These are phyloP conservation scores for Teratosphaeria zuluensis DNA, from an alignment of 2,329 filamentous ascomycete species.

Conservation along the genomic window DNA sequence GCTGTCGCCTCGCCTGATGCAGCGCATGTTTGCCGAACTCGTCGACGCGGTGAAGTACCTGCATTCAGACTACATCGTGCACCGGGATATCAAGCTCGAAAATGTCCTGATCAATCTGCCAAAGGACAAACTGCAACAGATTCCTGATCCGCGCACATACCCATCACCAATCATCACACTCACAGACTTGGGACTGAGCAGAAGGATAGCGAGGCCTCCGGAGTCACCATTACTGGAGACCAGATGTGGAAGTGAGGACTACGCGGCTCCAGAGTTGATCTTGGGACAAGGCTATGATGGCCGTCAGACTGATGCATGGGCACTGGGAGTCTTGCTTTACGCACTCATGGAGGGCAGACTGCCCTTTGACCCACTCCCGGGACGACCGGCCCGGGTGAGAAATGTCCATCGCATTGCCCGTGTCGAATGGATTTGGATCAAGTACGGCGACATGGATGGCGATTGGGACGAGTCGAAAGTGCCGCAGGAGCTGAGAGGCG, in stretches of 20 bases:
- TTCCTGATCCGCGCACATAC: slow-evolving; percentile 61
- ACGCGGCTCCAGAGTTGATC: slow-evolving; percentile 90
- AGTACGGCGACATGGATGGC: slow-evolving; percentile 72
- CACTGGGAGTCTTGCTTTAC: slow-evolving; percentile 84
- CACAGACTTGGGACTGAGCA: slow-evolving; percentile 82
- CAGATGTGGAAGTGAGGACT: slow-evolving; percentile 91
- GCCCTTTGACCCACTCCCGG: slow-evolving; percentile 83
- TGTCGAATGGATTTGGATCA: slow-evolving; percentile 91
- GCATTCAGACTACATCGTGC: slow-evolving; percentile 77
- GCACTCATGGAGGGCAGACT: slow-evolving; percentile 86
- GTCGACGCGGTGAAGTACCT: slow-evolving; percentile 79
- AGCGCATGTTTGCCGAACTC: slow-evolving; percentile 82
- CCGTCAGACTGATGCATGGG: slow-evolving; percentile 87
- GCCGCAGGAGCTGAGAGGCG: slow-evolving; percentile 59
- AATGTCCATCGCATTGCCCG: slow-evolving; percentile 87
- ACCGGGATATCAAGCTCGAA: slow-evolving; percentile 96
- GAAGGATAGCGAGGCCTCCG: slow-evolving; percentile 61
- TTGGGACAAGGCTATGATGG: slow-evolving; percentile 94
- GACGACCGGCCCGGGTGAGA: slow-evolving; percentile 57
- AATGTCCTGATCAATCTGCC: slow-evolving; percentile 89
- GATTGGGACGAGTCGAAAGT: slow-evolving; percentile 65
- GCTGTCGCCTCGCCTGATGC: slow-evolving; percentile 59
- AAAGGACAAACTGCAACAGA: slow-evolving; percentile 50
- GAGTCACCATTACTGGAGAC: slow-evolving; percentile 85
- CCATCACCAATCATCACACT: slow-evolving; percentile 78